These are phyloP conservation scores for Termitomyces titanicus DNA, from an alignment of 768 basidiomycete genomes.

Conservation along the genomic window DNA sequence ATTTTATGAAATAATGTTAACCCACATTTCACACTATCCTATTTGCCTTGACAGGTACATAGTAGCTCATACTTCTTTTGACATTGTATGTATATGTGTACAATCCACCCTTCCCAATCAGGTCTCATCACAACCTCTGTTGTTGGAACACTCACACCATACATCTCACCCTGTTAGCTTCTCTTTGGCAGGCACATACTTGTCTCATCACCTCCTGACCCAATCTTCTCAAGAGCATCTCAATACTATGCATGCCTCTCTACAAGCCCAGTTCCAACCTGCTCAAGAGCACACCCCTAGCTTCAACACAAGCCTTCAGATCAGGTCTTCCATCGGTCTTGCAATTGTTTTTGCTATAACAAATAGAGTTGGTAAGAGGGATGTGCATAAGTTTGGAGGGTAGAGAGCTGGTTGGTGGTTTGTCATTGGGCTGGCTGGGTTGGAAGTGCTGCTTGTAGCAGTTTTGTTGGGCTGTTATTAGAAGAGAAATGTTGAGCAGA, in stretches of 20 bases:
- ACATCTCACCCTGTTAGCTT: slow-evolving; percentile 34
- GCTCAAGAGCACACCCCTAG: slow-evolving; percentile 26
- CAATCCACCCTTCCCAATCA: too few species aligned
- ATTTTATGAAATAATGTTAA: neutral
- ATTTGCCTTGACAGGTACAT: slow-evolving; percentile 27
- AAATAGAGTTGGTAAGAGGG: slow-evolving; percentile 27
- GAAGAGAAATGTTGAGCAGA: neutral
- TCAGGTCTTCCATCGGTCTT: slow-evolving; percentile 45
- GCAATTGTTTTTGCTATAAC: slow-evolving; percentile 30
- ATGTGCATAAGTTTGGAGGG: slow-evolving; percentile 2
- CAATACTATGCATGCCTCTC: slow-evolving; percentile 42
- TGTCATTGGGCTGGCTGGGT: slow-evolving; percentile 12
- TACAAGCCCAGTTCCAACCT: slow-evolving; percentile 37
- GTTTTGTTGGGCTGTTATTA: neutral
- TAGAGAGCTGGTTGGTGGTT: slow-evolving; percentile 17
- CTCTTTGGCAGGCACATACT: slow-evolving; percentile 35
- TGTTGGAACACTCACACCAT: slow-evolving; percentile 34
- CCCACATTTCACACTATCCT: slow-evolving; percentile 26
- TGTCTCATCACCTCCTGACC: slow-evolving; percentile 27
- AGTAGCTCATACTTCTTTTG: too few species aligned
- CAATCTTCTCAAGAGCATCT: slow-evolving; percentile 31
- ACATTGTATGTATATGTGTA: too few species aligned
- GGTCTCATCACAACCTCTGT: slow-evolving; percentile 30
- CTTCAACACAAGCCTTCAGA: slow-evolving; percentile 50
- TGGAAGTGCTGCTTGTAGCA: slow-evolving; percentile 11